Conservation (phyloP, 352 stramenopile species). For the Globisporangium paddicum region DNA sequence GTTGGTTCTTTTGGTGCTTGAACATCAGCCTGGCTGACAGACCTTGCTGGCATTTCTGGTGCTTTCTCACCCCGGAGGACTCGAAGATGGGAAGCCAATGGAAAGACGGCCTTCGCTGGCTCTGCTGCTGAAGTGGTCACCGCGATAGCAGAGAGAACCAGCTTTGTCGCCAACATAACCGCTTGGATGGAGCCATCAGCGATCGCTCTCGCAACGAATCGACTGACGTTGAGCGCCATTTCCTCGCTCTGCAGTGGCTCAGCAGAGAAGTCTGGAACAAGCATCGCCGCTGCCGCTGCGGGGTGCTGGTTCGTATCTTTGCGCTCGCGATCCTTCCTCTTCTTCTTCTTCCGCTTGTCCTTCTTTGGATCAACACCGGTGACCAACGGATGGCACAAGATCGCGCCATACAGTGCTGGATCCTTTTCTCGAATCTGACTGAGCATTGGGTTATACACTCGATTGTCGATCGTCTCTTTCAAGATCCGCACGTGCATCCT, state of each 20-base stretch:
- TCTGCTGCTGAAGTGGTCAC: conserved; percentile 11
- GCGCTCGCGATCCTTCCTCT: conserved; percentile 73
- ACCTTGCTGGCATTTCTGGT: conserved; percentile 35
- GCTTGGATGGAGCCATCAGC: conserved; percentile 73
- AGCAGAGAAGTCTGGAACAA: conserved; percentile 61
- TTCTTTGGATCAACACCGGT: conserved; percentile 72
- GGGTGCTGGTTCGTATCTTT: conserved; percentile 55
- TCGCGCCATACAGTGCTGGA: conserved; percentile 75
- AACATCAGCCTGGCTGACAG: neutral
- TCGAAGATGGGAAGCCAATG: conserved; percentile 62
- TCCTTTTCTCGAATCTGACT: conserved; percentile 73
- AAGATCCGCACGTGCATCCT: conserved; percentile 51
- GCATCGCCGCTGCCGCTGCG: conserved; percentile 41
- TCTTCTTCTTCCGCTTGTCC: conserved; percentile 85
- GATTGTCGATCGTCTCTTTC: conserved; percentile 64
- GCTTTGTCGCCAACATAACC: conserved; percentile 66
- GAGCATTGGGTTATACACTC: conserved; percentile 78
- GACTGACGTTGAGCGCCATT: conserved; percentile 57
- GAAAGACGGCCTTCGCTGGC: conserved; percentile 26
- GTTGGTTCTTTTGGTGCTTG: conserved; percentile 24
- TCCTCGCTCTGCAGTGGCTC: conserved; percentile 48
- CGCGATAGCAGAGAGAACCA: conserved; percentile 49
- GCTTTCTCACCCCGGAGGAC: conserved; percentile 68
- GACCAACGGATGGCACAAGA: conserved; percentile 80
- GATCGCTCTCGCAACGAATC: conserved; percentile 74